phyloP scores from a whole-genome alignment of 2,329 filamentous ascomycete genomes.

The Exophiala xenobiotica region DNA sequence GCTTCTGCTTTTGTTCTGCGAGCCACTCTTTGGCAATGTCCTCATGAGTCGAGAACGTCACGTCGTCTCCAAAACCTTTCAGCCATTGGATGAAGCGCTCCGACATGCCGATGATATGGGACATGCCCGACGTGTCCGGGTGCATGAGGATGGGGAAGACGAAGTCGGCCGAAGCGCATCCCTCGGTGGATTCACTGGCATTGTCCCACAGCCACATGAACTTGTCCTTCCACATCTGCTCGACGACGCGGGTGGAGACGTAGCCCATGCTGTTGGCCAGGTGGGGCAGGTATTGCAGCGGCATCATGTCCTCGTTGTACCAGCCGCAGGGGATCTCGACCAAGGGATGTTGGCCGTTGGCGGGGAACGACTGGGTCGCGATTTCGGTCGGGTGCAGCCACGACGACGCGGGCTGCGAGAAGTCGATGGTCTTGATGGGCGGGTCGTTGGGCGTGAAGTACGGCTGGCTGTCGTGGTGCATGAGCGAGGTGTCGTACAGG shows the following conservation, averaged over 20 bases:
- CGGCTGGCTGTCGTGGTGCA: constrained; percentile 43
- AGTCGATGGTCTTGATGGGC: constrained; percentile 41
- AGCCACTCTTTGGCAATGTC: constrained; percentile 45
- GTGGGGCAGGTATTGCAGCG: constrained; percentile 49
- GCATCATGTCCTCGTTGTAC: constrained; percentile 55
- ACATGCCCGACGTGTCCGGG: constrained; percentile 61
- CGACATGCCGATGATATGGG: constrained; percentile 60
- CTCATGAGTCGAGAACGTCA: constrained; percentile 48
- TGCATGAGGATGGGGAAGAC: constrained; percentile 57
- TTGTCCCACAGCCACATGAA: constrained; percentile 45
- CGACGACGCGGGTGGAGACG: constrained; percentile 48
- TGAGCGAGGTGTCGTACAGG: constrained; percentile 45
- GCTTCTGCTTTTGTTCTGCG: constrained; percentile 15
- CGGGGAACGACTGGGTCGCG: constrained; percentile 30
- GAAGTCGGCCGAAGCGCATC: constrained; percentile 30
- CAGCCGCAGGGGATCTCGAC: constrained; percentile 53
- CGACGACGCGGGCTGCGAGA: constrained; percentile 39
- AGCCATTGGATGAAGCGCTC: constrained; percentile 54
- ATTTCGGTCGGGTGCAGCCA: constrained; percentile 45
- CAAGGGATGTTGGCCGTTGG: constrained; percentile 32
- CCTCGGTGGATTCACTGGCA: constrained; percentile 29
- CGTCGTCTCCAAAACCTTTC: constrained; percentile 44
- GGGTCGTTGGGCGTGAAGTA: constrained; percentile 42
- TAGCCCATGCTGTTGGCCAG: constrained; percentile 50
- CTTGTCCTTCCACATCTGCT: constrained; percentile 53